Conservation (phyloP, 164 flowering plant species). For the Buxus sempervirens region DNA sequence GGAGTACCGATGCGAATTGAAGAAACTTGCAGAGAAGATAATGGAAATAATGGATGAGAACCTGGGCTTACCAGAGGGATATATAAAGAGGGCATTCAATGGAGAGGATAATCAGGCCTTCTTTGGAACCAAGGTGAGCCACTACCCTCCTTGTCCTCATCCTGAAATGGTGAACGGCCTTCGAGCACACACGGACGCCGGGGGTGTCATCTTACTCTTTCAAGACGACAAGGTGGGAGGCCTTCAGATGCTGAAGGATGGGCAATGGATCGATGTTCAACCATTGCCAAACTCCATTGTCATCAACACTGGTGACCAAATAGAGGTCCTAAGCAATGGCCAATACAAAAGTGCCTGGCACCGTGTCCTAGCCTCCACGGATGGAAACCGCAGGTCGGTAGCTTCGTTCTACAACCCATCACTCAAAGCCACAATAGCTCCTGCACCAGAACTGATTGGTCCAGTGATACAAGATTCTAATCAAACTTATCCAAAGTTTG, state of each 20-base stretch:
- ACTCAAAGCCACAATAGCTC: conserved; percentile 65
- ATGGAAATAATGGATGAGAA: conserved; percentile 91
- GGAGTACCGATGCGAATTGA: conserved; percentile 66
- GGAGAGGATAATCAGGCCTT: conserved; percentile 42
- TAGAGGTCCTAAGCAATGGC: conserved; percentile 89
- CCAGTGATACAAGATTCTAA: conserved; percentile 17
- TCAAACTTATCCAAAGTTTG: conserved; percentile 58
- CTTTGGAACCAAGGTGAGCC: conserved; percentile 91
- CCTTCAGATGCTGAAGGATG: conserved; percentile 83
- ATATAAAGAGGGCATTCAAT: conserved; percentile 66
- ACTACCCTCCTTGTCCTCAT: conserved; percentile 83
- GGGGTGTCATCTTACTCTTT: conserved; percentile 84
- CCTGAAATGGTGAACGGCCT: conserved; percentile 72
- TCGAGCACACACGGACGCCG: conserved; percentile 92
- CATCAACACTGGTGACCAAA: conserved; percentile 90
- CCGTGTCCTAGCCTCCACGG: conserved; percentile 44
- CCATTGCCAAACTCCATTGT: conserved; percentile 75
- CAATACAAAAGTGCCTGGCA: conserved; percentile 89
- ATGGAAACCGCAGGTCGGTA: conserved; percentile 73
- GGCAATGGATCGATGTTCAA: conserved; percentile 82
- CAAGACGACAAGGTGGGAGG: conserved; percentile 78
- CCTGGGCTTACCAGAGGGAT: conserved; percentile 64
- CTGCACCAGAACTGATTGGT: conserved; percentile 54
- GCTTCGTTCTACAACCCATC: conserved; percentile 94
- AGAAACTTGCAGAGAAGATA: conserved; percentile 61